These are phyloP conservation scores for Ocimum tenuiflorum DNA, from an alignment of 257 asterid genomes.

Conservation along the genomic window DNA sequence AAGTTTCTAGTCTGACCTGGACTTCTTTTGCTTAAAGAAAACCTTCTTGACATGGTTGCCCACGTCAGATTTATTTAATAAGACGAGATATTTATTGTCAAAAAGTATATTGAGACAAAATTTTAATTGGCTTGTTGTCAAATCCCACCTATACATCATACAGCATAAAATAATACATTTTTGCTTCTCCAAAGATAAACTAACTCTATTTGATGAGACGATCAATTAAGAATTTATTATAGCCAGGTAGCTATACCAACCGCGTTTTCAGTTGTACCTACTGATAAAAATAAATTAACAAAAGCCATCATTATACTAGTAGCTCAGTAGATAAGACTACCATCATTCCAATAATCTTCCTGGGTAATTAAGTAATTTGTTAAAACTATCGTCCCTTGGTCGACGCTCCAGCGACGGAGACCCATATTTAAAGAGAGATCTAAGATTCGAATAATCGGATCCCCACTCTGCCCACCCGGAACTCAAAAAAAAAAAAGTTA, in stretches of 20 bases:
- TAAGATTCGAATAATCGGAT: no score
- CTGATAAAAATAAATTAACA: not conserved
- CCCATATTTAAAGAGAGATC: no score
- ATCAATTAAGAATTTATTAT: not conserved
- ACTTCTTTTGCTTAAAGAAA: no score
- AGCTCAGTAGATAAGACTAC: no score
- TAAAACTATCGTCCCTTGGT: no score
- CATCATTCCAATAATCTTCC: no score
- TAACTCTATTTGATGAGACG: not conserved
- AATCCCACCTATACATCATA: not conserved
- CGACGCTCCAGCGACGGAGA: no score
- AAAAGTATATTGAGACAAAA: not conserved
- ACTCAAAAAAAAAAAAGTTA: no score
- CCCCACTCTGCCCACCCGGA: no score
- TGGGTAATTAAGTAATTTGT: no score
- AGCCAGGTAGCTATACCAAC: constrained; percentile 3
- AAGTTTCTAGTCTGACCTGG: no score
- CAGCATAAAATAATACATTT: not conserved
- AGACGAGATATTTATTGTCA: not conserved
- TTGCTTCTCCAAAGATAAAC: not conserved
- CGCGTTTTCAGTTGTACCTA: not conserved
- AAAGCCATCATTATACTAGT: no score
- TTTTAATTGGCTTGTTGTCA: not conserved
- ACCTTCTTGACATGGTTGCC: not conserved
- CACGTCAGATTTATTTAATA: not conserved